Evolutionary conservation across 495 filamentous ascomycete genomes (phyloP), one percentile per base, ranked within the genome.

Genomic region (Penicillium odoratum): DNA sequence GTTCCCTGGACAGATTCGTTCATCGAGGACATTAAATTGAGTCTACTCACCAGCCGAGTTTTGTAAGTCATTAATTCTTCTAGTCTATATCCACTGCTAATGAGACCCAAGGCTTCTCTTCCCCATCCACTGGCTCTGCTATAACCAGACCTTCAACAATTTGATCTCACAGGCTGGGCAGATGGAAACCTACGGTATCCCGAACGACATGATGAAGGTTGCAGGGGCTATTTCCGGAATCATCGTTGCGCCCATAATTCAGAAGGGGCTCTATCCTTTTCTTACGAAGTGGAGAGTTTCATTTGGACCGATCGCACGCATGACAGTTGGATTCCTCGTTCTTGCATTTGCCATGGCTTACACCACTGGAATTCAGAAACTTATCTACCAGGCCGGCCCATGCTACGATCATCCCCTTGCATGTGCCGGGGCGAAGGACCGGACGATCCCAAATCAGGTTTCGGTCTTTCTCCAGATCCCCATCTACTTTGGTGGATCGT

Each of bases 141-240:
- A 63, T 30, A 60, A 64, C 46, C 68, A 75, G 56, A 74, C 65
- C n/a, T 65, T 74, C 40, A 79, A 71, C 52, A 82, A 83, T 46
- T 63, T 83, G 31, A 76, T 84, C 53, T 83, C 82, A 0, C 83
- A 84, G 62, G 81, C 81, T 10, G 75, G 70, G 4, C 73, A 79
- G 33, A 84, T 83, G 78, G 58, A 74, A 28, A 72, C 69, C 21
- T 59, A 76, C 51, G 74, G 59, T 31, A 43, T 61, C 21, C 59
- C 59, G 13, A 61, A 61, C 46, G 59, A 61, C 36, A 61, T 61
- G 43, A 44, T 61, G 31, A 44, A 51, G 15, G 54, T 44, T 0
- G 33, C 48, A 15, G 50, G 50, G 1, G 21, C 59, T 11, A 57
- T 61, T 1, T 48, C 51, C 0, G 74, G 76, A 55, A 72, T 83